Base-by-base conservation (phyloP, 2,329 filamentous ascomycete species). In the Monosporascus sp. region DNA sequence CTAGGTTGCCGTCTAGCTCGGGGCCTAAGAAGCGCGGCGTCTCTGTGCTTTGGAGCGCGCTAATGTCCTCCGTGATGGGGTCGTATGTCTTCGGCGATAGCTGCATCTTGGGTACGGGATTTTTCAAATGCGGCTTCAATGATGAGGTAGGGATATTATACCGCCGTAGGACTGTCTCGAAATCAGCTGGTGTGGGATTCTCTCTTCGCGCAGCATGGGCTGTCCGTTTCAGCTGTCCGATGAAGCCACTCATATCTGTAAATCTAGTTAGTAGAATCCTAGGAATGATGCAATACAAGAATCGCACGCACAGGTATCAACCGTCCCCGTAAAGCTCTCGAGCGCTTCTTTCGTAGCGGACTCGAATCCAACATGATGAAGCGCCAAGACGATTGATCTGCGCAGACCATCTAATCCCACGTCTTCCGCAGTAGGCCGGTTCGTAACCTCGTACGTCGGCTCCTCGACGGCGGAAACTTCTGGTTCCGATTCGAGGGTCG, bases 331-430 rank as follows among this genome's bases (percentile, higher is more conserved):
- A 44, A 86, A 80, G 58, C 78, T 78, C 64, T 86, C 82, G 60
- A 87, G 66, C 2, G 83, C 82, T 51, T 83, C 78, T 7, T 75
- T 73, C 1, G 72, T 77, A 15, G 82, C 77, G 26, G 73, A 71
- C 31, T 78, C 72, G 59, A 86, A 87, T 28, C 84, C 84, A 38
- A 85, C 78, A 55, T 84, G 78, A 43, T 78, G 69, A 28, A 86
- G 66, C 3, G 76, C 76, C 52, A 85, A 65, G 0, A 76, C 78
- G 52, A 86, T 79, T 11, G 81, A 78, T 49, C 82, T 77, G 46
- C 77, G 74, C 26, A 87, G 69, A 2, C 77, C 73, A 41, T 65
- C 63, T 50, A 73, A 68, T n/a, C 70, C 67, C 55, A 70, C 59
- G 43, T 67, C 67, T 20, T 70, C 67, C 7, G 63, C 61, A 28